Base-by-base conservation (phyloP, 345 rosid species). In the Angophora floribunda region DNA sequence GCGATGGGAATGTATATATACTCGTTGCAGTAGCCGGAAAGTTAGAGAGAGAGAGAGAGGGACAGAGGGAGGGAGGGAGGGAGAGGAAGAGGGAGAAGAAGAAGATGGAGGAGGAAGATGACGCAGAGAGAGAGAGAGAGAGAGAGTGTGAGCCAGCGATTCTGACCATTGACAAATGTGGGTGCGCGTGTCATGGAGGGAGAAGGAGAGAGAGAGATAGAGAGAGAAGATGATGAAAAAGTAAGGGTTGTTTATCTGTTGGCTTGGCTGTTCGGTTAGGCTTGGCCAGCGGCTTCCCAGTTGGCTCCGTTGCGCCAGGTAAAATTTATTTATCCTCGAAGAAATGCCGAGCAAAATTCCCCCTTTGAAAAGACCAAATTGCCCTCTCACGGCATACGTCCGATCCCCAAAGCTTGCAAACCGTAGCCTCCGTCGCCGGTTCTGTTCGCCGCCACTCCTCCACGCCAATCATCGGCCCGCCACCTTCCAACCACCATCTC, bases 81-180 rank as follows among this genome's bases (percentile, higher is more conserved):
- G 59, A 52, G 86, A 61, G 52, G n/a, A 22, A 21, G 61, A 28
- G n/a, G 55, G 13, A n/a, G 65, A 52, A 32, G 65, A 53, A 32
- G 47, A 17, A 70, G 80, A 32, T 16, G 80, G 41, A 30, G 78
- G 79, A 36, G 19, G 82, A 70, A 9, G 75, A 63, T 63, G 41
- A 13, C 6, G 67, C 13, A 14, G 15, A 30, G 2, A 63, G 32
- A 63, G 70, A 65, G 78, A n/a, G 75, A 32, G 30, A 85, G 32
- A 16, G 44, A 85, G 49, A 52, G n/a, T 32, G 26, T 10, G 16
- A 87, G 96, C 96, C 94, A 90, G 92, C 95, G 91, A 92, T 91
- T 91, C 92, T 93, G 97, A 96, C 96, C 98, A 94, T 93, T 95
- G 98, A 96, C 97, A 86, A 55, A 36, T 52, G 45, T 21, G 41